These are phyloP conservation scores for Psilocybe cyanescens DNA, from an alignment of 768 basidiomycete genomes.

Conservation along the genomic window DNA sequence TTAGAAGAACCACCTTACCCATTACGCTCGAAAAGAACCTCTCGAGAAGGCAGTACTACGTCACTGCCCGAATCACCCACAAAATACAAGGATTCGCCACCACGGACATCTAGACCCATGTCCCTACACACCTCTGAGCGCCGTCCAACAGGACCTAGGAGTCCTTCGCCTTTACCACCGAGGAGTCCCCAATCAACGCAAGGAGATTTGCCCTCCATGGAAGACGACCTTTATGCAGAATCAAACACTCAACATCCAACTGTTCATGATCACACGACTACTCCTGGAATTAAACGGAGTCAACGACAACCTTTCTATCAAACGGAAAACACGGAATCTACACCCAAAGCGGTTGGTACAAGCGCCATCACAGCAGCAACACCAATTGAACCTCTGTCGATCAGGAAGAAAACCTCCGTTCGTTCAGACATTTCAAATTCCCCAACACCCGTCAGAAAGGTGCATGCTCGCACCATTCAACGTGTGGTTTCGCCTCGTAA, in stretches of 20 bases:
- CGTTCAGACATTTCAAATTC: conserved; percentile 44
- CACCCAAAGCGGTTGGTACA: conserved; percentile 46
- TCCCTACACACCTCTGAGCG: conserved; percentile 57
- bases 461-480: conserved; percentile 44
- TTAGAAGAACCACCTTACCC: conserved; percentile 65
- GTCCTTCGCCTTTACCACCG: conserved; percentile 69
- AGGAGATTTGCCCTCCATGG: conserved; percentile 44
- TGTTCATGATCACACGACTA: conserved; percentile 22
- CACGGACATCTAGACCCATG: conserved; percentile 43
- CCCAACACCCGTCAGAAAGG: conserved; percentile 43
- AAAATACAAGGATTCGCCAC: conserved; percentile 35
- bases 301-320: conserved; percentile 70
- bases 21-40: conserved; percentile 54
- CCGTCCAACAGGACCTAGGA: conserved; percentile 75
- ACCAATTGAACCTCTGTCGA: conserved; percentile 76
- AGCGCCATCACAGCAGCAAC: conserved; percentile 39
- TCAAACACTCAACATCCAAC: conserved; percentile 28
- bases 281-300: conserved; percentile 69
- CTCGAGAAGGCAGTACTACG: conserved; percentile 45
- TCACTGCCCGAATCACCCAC: conserved; percentile 50
- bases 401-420: conserved; percentile 82
- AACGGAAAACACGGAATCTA: conserved; percentile 53
- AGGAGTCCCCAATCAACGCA: conserved; percentile 34
- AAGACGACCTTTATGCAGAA: conserved; percentile 50
- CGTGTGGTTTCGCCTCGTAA: conserved; percentile 52